Evolutionary conservation across 2,329 filamentous ascomycete species (phyloP), one percentile per base, ranked within the genome.

Genomic region (Cadophora malorum): DNA sequence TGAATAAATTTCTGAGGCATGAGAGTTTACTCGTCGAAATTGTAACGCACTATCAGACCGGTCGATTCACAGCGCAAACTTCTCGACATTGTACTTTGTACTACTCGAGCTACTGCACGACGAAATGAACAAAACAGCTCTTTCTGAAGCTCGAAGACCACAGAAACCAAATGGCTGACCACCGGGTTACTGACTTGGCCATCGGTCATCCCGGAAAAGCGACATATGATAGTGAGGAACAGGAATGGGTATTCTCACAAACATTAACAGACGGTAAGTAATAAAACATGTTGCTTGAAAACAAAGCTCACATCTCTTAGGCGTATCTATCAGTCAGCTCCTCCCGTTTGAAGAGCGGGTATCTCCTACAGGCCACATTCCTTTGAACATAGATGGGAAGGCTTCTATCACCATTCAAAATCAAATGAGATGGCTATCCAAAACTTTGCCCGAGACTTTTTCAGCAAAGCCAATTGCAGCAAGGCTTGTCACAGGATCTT

Each of bases 191-290:
- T 72, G 80, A 84, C 79, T 80, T 87, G 63, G 80, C 82, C 64
- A 83, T 83, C 73, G 86, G 86, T 77, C 83, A 86, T 73, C 80
- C 84, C 67, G 86, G 86, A 68, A 79, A 80, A 66, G 75, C 83
- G 52, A 77, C 78, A 7, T 88, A 88, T 71, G 72, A 78, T 66
- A 69, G 73, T 63, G 71, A 74, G 14, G 74, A 77, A 63, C 71
- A 70, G 16, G 56, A 71, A 68, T 79, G 77, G 77, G 67, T 16
- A 3, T 79, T 78, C 63, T 75, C 76, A n/a, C 63, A 64, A 35
- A 64, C 63, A 21, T 49, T 64, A 8, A 64, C 35, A 33, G 25
- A 33, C 23, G 52, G 63, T 64, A 8, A 31, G 63, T 45, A 3
- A 31, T 31, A 2, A 16, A n/a, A 21, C 41, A 61, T 9, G 8